A percentile compares a stretch with the other conserved stretches of the same genome.
Conservation (phyloP, 208 protist species). For the Vickermania ingenoplastis region DNA sequence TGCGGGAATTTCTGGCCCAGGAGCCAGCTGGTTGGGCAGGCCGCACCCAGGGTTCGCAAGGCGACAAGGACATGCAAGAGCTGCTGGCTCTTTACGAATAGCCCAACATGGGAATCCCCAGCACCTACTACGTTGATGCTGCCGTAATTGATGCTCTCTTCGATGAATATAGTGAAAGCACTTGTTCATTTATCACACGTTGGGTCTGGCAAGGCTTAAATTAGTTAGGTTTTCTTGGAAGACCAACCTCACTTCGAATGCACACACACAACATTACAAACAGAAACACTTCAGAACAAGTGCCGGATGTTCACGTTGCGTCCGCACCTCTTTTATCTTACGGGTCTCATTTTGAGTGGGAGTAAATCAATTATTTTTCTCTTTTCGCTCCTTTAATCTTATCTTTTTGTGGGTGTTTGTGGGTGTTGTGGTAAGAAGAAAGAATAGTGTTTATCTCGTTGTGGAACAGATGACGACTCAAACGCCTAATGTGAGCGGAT, state of each 20-base stretch:
- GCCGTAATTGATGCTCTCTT: neutral
- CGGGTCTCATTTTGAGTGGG: neutral
- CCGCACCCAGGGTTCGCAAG: neutral
- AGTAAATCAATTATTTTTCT: slow-evolving; percentile 1
- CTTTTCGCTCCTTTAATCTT: neutral
- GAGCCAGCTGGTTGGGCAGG: neutral
- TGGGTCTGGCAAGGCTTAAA: too few relatives aligned
- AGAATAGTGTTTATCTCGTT: too few relatives aligned
- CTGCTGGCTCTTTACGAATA: neutral
- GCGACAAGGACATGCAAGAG: neutral
- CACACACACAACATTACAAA: neutral
- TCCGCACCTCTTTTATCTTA: neutral
- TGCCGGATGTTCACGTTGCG: too few relatives aligned
- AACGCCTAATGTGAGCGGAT: neutral
- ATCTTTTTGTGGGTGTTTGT: neutral
- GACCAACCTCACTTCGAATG: neutral
- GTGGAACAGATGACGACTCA: neutral
- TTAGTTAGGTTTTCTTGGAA: too few relatives aligned
- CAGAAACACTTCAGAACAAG: neutral
- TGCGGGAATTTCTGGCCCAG: neutral
- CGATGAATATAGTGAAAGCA: too few relatives aligned
- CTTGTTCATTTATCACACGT: too few relatives aligned
- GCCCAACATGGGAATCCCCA: neutral
- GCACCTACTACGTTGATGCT: too few relatives aligned
- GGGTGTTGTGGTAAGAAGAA: neutral